A percentile compares a stretch with the other conserved stretches of the same genome.
These are phyloP conservation scores for Kwoniella bestiolae DNA, from an alignment of 768 basidiomycete genomes.

Conservation along the genomic window DNA sequence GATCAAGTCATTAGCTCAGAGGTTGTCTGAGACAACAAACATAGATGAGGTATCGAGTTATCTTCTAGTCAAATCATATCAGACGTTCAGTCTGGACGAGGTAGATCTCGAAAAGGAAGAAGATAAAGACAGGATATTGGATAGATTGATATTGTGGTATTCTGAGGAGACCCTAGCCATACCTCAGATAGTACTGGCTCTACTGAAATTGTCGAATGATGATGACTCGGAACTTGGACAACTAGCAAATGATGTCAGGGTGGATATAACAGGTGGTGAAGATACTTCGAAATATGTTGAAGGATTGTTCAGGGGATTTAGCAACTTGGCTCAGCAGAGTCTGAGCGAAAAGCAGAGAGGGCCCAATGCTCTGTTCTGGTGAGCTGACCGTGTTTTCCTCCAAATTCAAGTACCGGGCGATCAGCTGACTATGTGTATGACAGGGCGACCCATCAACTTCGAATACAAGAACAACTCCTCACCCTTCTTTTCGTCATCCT, in stretches of 20 bases:
- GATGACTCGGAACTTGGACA: slow-evolving; percentile 57
- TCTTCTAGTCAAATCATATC: slow-evolving; percentile 73
- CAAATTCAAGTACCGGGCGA: no score
- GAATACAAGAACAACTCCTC: slow-evolving; percentile 76
- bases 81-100: slow-evolving; percentile 64
- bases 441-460: slow-evolving; percentile 60
- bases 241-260: slow-evolving; percentile 28
- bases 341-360: slow-evolving; percentile 53
- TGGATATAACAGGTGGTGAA: slow-evolving; percentile 67
- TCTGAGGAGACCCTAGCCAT: slow-evolving; percentile 76
- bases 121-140: slow-evolving; percentile 58
- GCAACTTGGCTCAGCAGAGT: slow-evolving; percentile 50
- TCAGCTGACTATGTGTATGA: slow-evolving; percentile 10
- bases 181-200: slow-evolving; percentile 71
- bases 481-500: slow-evolving; percentile 89
- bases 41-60: slow-evolving; percentile 83
- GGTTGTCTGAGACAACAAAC: slow-evolving; percentile 72
- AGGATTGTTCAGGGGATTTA: slow-evolving; percentile 67
- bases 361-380: slow-evolving; percentile 39
- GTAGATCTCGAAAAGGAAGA: slow-evolving; percentile 61
- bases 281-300: slow-evolving; percentile 70
- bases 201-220: slow-evolving; percentile 70
- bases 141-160: slow-evolving; percentile 76
- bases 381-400: slow-evolving; percentile 21
- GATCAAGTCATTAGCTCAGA: slow-evolving; percentile 71